These are phyloP conservation scores for Achaetomiella virescens DNA, from an alignment of 495 filamentous ascomycete genomes.

Conservation along the genomic window DNA sequence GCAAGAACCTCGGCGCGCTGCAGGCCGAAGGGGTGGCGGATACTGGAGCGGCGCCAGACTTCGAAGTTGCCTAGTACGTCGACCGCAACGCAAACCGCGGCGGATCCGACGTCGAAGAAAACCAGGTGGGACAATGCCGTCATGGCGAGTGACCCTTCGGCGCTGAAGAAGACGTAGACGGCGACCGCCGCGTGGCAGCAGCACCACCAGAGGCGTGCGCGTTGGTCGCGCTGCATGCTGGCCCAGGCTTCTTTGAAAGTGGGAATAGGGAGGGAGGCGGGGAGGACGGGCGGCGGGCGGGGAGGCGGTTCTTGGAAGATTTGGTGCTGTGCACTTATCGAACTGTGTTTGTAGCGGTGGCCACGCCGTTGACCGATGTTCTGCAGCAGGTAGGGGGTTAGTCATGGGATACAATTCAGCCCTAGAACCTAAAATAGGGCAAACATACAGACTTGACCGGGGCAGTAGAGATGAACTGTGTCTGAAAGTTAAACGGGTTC, in stretches of 20 bases:
- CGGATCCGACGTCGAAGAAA: slow-evolving; percentile 88
- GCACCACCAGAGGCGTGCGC: slow-evolving; percentile 78
- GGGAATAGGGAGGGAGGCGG: slow-evolving; percentile 91
- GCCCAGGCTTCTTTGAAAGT: slow-evolving; percentile 77
- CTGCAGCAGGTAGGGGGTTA: slow-evolving; percentile 30
- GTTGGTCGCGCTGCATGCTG: slow-evolving; percentile 84
- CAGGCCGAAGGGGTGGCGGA: slow-evolving; percentile 88
- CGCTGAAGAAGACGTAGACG: slow-evolving; percentile 74
- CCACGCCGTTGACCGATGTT: slow-evolving; percentile 86
- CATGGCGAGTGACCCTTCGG: slow-evolving; percentile 81
- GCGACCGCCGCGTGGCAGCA: slow-evolving; percentile 78
- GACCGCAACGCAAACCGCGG: slow-evolving; percentile 86
- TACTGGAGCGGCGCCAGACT: slow-evolving; percentile 89
- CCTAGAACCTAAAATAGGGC: not conserved
- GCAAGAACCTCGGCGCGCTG: slow-evolving; percentile 89
- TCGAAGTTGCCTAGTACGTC: slow-evolving; percentile 94
- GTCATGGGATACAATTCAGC: not conserved
- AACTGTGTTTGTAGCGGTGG: slow-evolving; percentile 97
- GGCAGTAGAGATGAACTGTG: slow-evolving; percentile 67
- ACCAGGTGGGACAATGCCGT: slow-evolving; percentile 90
- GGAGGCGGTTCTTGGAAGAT: slow-evolving; percentile 94
- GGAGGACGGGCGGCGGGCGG: slow-evolving; percentile 77
- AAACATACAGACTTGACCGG: slow-evolving; percentile 74
- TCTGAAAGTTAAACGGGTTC: slow-evolving; percentile 90
- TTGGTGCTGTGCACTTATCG: slow-evolving; percentile 77